These are phyloP conservation scores for Vanilla planifolia DNA, from an alignment of 106 monocot genomes.

Conservation along the genomic window DNA sequence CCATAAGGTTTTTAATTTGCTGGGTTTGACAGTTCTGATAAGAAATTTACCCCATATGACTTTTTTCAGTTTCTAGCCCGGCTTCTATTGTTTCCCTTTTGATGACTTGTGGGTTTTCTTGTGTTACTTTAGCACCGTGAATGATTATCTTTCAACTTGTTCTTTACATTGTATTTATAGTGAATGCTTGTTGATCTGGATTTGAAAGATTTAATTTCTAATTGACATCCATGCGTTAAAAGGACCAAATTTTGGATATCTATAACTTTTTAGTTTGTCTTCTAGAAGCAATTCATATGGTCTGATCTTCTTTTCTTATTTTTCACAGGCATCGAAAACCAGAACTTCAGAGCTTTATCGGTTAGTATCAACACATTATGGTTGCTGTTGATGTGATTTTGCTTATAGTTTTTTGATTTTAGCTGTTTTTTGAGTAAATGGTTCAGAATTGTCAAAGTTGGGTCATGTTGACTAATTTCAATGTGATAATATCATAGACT, in stretches of 20 bases:
- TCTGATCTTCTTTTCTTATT: background rate
- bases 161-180: background rate
- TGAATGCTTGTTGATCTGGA: background rate
- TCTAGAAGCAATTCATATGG: background rate
- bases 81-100: too few relatives aligned
- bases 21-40: too few relatives aligned
- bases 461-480: background rate
- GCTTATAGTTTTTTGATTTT: background rate
- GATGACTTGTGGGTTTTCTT: background rate
- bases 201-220: background rate
- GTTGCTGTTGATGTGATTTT: background rate
- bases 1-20: background rate
- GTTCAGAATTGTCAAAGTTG: background rate
- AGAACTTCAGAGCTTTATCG: constrained; percentile 14
- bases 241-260: background rate
- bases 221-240: background rate
- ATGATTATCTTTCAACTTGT: background rate
- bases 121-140: background rate
- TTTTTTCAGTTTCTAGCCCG: too few relatives aligned
- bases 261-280: background rate
- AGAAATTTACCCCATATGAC: too few relatives aligned
- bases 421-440: too few relatives aligned
- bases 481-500: background rate
- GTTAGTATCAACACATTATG: constrained; percentile 16
- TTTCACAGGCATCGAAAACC: constrained; percentile 21